phyloP scores from a whole-genome alignment of 192 early-diverging fungal genomes.

The Glomus cerebriforme region DNA sequence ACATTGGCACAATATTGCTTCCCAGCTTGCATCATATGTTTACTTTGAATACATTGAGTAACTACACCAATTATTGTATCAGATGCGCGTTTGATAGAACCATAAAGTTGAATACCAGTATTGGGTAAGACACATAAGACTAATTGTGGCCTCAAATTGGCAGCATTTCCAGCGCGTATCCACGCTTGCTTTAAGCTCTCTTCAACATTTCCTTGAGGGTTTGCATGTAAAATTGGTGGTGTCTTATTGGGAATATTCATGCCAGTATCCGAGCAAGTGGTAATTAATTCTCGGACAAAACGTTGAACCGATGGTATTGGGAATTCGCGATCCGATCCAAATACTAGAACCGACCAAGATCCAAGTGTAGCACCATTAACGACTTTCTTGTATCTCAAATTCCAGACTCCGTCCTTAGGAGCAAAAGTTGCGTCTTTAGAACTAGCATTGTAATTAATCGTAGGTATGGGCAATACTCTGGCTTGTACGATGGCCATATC shows the following conservation, averaged over 20 bases:
- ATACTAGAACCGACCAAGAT: slow-evolving; percentile 81
- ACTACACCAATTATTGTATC: slow-evolving; percentile 88
- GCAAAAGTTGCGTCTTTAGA: slow-evolving; percentile 51
- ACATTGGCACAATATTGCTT: slow-evolving; percentile 95
- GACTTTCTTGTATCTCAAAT: slow-evolving; percentile 81
- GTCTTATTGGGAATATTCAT: slow-evolving; percentile 54
- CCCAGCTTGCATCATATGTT: slow-evolving; percentile 74
- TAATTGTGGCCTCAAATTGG: slow-evolving; percentile 71
- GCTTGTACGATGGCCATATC: slow-evolving; percentile 47
- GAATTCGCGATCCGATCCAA: slow-evolving; percentile 61
- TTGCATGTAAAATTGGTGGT: slow-evolving; percentile 52
- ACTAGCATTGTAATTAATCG: slow-evolving; percentile 25
- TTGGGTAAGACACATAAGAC: slow-evolving; percentile 81
- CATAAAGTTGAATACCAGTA: slow-evolving; percentile 77
- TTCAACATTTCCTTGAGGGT: slow-evolving; percentile 69
- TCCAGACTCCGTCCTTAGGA: slow-evolving; percentile 82
- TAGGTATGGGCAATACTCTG: slow-evolving; percentile 2
- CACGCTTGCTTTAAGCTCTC: slow-evolving; percentile 71
- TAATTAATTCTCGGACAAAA: slow-evolving; percentile 75
- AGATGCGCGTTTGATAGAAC: slow-evolving; percentile 78
- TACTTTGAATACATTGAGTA: slow-evolving; percentile 89
- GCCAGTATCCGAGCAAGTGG: slow-evolving; percentile 73
- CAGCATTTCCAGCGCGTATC: slow-evolving; percentile 68
- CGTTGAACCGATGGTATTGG: slow-evolving; percentile 48
- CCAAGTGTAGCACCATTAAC: slow-evolving; percentile 70